Evolutionary conservation across 345 rosid genomes (phyloP).

Genomic region (Gossypium sturtianum): DNA sequence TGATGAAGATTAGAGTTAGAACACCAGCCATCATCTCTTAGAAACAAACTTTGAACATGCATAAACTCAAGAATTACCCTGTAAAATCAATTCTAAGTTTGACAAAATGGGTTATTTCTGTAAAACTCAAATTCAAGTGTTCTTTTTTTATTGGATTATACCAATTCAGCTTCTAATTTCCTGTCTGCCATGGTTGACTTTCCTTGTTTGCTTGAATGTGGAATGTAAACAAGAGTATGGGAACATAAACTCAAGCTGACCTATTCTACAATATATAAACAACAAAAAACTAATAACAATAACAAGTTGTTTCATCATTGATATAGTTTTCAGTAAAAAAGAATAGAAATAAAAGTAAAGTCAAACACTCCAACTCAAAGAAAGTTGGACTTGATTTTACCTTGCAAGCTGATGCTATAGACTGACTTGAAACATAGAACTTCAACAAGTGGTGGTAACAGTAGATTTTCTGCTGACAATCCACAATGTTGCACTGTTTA

Average conservation of each 20-base stretch:
- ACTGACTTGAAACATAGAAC: not conserved
- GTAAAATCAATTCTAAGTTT: not conserved
- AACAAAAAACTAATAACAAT: not conserved
- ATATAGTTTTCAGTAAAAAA: not conserved
- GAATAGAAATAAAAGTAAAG: not conserved
- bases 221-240: not conserved
- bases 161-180: not conserved
- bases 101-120: not conserved
- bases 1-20: not conserved
- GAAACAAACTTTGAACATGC: not conserved
- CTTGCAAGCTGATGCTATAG: no score
- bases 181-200: not conserved
- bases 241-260: conserved; percentile 8
- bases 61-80: not conserved
- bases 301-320: not conserved
- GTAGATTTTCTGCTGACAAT: not conserved
- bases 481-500: not conserved
- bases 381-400: not conserved
- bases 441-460: not conserved
- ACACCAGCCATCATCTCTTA: not conserved
- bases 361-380: not conserved
- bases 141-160: not conserved
- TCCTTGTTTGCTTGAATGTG: not conserved
- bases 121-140: not conserved
- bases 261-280: not conserved